Conservation (phyloP, 1,284 basidiomycete genomes). For the Anthracocystis walkeri region DNA sequence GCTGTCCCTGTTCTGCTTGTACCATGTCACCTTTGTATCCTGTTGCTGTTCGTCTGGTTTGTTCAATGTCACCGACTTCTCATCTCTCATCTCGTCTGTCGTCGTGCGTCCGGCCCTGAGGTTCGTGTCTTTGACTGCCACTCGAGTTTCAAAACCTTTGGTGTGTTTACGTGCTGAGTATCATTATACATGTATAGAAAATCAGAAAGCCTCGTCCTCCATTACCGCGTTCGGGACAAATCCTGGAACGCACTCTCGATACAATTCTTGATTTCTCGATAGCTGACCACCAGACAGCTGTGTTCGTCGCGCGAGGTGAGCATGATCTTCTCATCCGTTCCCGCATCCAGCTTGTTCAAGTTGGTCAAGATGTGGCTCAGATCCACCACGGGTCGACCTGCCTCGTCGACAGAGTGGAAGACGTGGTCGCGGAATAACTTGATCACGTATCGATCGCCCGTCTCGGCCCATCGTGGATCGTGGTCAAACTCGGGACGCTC, state of each 20-base stretch:
- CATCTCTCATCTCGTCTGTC: background rate
- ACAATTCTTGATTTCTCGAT: slow-evolving; percentile 77
- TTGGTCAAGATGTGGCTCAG: slow-evolving; percentile 68
- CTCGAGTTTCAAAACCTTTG: background rate
- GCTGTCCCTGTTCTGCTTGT: background rate
- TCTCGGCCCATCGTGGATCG: slow-evolving; percentile 96
- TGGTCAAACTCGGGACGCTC: slow-evolving; percentile 98
- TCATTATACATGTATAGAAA: slow-evolving; percentile 19
- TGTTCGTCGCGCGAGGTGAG: slow-evolving; percentile 93
- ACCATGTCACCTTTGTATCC: background rate
- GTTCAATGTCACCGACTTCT: slow-evolving; percentile 19
- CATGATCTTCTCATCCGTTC: slow-evolving; percentile 93
- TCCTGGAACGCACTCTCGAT: slow-evolving; percentile 65
- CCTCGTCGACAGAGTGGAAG: slow-evolving; percentile 95
- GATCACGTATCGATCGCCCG: slow-evolving; percentile 96
- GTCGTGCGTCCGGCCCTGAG: background rate
- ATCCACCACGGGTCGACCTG: slow-evolving; percentile 89
- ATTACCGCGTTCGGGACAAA: slow-evolving; percentile 43
- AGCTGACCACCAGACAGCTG: slow-evolving; percentile 94
- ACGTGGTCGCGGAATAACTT: slow-evolving; percentile 98
- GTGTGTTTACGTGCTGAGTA: slow-evolving; percentile 12
- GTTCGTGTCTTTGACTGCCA: background rate
- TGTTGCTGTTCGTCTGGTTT: background rate
- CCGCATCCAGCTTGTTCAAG: slow-evolving; percentile 80
- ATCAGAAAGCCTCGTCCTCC: background rate